Conservation (phyloP, 768 basidiomycete species). For the Pisolithus orientalis region DNA sequence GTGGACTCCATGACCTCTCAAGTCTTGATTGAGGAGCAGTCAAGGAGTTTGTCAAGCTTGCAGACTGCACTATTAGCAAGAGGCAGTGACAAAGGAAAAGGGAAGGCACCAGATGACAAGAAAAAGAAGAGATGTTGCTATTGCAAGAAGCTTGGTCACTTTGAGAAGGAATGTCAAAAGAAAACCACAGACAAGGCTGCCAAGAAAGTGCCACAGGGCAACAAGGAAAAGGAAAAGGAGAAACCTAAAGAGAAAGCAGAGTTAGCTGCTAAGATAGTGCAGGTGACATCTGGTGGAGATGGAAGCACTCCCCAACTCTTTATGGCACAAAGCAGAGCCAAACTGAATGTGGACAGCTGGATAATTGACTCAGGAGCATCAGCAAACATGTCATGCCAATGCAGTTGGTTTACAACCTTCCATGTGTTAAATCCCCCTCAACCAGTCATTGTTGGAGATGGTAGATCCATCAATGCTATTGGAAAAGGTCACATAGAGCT, state of each 20-base stretch:
- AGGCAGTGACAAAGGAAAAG: neutral
- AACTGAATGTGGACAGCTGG: too few species aligned
- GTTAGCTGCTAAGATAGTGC: neutral
- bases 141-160: neutral
- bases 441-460: neutral
- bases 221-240: neutral
- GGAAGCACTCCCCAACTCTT: too few species aligned
- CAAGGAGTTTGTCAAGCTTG: too few species aligned
- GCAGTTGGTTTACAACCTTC: constrained; percentile 1
- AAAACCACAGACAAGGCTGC: neutral
- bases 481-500: neutral
- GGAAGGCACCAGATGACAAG: neutral
- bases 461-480: neutral
- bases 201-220: neutral
- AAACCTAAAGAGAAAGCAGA: neutral
- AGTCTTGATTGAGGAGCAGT: too few species aligned
- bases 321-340: too few species aligned
- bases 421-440: neutral
- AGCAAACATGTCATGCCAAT: neutral
- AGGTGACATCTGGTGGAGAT: too few species aligned
- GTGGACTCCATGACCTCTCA: too few species aligned
- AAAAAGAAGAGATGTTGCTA: neutral
- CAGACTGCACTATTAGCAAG: too few species aligned
- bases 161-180: neutral
- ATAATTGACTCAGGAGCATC: too few species aligned